These are phyloP conservation scores for Talaromyces sp. DNA, from an alignment of 2,329 filamentous ascomycete species.

Conservation along the genomic window DNA sequence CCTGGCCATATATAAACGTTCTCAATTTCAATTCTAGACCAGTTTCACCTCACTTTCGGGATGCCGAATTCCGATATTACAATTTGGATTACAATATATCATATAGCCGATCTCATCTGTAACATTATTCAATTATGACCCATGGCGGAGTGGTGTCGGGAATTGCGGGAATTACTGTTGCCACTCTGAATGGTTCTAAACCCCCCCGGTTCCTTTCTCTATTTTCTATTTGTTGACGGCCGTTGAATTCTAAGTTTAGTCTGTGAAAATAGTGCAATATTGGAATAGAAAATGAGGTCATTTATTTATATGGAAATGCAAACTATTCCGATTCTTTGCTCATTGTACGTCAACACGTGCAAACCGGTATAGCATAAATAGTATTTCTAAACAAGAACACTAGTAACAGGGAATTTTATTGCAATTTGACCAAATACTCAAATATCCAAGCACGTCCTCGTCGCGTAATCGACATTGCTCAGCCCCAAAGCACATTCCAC, in stretches of 20 bases:
- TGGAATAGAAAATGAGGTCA: background rate
- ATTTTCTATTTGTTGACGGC: background rate
- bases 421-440: background rate
- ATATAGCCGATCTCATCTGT: background rate
- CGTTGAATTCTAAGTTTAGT: background rate
- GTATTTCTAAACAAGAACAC: background rate
- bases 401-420: background rate
- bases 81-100: background rate
- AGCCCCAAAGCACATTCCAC: conserved; percentile 35
- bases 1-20: background rate
- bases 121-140: background rate
- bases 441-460: background rate
- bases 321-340: background rate
- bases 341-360: background rate
- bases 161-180: background rate
- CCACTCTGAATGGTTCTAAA: background rate
- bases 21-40: background rate
- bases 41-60: background rate
- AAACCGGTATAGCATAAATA: background rate
- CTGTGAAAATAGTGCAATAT: background rate
- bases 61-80: background rate
- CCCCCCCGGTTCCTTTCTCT: background rate
- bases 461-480: background rate
- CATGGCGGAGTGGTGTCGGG: background rate
- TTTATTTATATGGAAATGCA: background rate